Conservation (phyloP, 164 flowering plant genomes). For the Aristolochia fimbriata region DNA sequence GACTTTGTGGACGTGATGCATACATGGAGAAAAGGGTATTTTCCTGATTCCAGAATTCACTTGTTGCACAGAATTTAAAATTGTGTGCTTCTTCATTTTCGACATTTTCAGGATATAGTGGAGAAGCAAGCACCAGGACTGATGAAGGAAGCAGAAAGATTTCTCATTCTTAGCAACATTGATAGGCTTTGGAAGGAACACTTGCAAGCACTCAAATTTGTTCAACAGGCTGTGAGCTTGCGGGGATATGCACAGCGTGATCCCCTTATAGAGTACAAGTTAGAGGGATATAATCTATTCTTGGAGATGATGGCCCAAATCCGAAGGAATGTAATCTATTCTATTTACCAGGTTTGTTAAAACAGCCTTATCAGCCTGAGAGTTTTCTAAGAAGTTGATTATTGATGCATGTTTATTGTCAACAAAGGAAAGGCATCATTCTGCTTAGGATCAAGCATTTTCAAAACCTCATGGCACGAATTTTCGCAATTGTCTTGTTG, state of each 20-base stretch:
- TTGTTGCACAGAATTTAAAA: not conserved
- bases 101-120: constrained; percentile 50
- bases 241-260: constrained; percentile 98
- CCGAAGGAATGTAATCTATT: constrained; percentile 90
- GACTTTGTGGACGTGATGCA: constrained; percentile 76
- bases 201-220: constrained; percentile 92
- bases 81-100: not conserved
- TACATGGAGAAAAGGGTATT: constrained; percentile 85
- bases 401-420: too few relatives aligned
- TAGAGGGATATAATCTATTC: constrained; percentile 95
- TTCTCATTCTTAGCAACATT: constrained; percentile 78
- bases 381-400: not conserved
- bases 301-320: constrained; percentile 98
- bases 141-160: constrained; percentile 97
- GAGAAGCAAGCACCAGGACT: constrained; percentile 85
- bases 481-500: too few relatives aligned
- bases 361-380: not conserved
- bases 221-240: constrained; percentile 96
- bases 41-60: constrained; percentile 16
- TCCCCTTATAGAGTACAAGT: constrained; percentile 96
- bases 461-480: too few relatives aligned
- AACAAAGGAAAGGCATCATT: too few relatives aligned
- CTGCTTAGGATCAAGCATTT: too few relatives aligned
- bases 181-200: constrained; percentile 98
- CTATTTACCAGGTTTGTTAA: constrained; percentile 75